phyloP scores from a whole-genome alignment of 2,329 filamentous ascomycete genomes.

The Monosporascus sp. region DNA sequence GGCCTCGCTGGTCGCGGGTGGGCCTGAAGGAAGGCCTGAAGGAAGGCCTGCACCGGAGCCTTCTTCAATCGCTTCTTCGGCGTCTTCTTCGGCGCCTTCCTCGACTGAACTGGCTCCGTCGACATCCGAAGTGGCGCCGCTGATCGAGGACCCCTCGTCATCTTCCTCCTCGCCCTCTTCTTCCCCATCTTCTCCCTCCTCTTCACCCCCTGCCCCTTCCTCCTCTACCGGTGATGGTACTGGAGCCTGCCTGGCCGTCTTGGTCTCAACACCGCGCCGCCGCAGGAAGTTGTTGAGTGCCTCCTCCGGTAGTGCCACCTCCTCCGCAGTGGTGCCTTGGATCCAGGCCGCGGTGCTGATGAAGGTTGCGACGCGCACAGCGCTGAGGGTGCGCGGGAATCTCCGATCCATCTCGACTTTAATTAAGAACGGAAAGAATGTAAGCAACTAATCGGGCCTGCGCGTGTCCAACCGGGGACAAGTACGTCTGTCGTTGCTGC shows the following conservation, averaged over 20 bases:
- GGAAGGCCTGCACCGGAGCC: neutral
- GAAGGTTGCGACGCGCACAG: conserved; percentile 18
- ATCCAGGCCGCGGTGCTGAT: conserved; percentile 21
- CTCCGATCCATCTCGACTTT: conserved; percentile 11
- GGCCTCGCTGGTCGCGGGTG: neutral
- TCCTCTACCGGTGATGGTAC: neutral
- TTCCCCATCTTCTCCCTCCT: conserved; percentile 1
- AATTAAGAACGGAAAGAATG: conserved; percentile 2
- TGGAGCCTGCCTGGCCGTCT: conserved; percentile 3
- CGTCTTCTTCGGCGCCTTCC: neutral
- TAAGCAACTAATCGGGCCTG: neutral
- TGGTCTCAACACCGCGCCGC: conserved; percentile 5
- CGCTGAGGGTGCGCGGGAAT: conserved; percentile 21
- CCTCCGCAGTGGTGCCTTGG: conserved; percentile 13
- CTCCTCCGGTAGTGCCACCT: conserved; percentile 13
- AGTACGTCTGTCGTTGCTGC: neutral
- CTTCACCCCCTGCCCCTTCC: conserved; percentile 1
- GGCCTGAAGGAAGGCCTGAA: neutral
- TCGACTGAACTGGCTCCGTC: neutral
- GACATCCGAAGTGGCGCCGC: neutral
- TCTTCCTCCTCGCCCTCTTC: conserved; percentile 3
- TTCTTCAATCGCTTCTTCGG: neutral
- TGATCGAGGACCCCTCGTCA: conserved; percentile 4
- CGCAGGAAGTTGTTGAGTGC: conserved; percentile 18
- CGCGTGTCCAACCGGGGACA: neutral